phyloP scores from a whole-genome alignment of 176 grass and related monocot genomes.

The Secale cereale region DNA sequence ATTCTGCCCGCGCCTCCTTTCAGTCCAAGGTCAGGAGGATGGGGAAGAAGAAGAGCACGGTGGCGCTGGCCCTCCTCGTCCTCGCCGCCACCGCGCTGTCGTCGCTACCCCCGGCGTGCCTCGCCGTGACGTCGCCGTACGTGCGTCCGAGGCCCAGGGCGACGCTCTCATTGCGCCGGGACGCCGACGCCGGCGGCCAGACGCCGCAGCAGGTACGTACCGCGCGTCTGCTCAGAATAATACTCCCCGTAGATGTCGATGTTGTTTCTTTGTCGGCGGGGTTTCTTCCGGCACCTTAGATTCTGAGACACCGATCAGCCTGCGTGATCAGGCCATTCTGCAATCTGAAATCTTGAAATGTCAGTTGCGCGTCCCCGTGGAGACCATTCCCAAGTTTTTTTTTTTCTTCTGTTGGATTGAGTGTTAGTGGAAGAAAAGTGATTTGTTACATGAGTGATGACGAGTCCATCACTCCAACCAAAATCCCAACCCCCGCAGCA shows the following conservation, averaged over 20 bases:
- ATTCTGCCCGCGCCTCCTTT: too few relatives aligned
- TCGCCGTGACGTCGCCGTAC: slow-evolving; percentile 44
- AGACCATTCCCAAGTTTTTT: neutral
- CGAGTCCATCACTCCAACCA: neutral
- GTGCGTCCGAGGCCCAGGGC: slow-evolving; percentile 32
- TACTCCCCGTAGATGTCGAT: neutral
- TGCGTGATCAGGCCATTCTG: neutral
- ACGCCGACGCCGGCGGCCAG: slow-evolving; percentile 15
- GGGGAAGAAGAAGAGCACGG: too few relatives aligned
- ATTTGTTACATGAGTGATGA: neutral
- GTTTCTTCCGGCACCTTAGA: neutral
- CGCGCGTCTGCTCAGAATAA: neutral
- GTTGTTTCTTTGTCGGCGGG: neutral
- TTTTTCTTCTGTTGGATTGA: neutral
- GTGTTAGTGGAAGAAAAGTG: neutral
- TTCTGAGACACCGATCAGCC: neutral
- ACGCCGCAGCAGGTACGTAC: slow-evolving; percentile 66
- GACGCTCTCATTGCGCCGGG: slow-evolving; percentile 18
- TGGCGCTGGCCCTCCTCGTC: neutral
- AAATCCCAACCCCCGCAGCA: neutral
- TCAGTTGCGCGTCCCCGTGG: too few relatives aligned
- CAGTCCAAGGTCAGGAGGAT: too few relatives aligned
- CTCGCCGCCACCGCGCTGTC: neutral
- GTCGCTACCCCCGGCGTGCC: neutral
- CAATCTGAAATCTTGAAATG: neutral